Conservation (phyloP, 805 yeast species). For the Candida sakaeoensis region DNA sequence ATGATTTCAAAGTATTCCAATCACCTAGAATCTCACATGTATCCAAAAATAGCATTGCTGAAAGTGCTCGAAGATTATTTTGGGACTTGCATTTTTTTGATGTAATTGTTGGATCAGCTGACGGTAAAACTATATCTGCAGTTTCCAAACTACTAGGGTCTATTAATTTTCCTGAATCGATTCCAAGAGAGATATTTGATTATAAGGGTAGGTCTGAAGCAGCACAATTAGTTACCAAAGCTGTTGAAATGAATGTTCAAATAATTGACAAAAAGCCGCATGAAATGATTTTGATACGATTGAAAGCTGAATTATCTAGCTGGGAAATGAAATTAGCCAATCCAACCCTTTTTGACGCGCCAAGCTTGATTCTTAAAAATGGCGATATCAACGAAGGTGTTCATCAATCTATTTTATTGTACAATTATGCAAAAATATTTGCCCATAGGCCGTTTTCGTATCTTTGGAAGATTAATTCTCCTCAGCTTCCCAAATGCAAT, state of each 20-base stretch:
- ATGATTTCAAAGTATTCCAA: constrained; percentile 5
- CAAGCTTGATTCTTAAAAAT: constrained; percentile 35
- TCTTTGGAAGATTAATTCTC: constrained; percentile 39
- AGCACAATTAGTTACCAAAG: constrained; percentile 12
- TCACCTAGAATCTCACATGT: constrained; percentile 15
- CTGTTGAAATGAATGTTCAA: constrained; percentile 45
- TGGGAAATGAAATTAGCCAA: constrained; percentile 45
- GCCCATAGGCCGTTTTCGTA: constrained; percentile 53
- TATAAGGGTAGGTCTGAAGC: constrained; percentile 23
- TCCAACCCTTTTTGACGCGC: constrained; percentile 12
- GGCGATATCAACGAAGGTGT: constrained; percentile 53
- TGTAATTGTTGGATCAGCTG: constrained; percentile 52
- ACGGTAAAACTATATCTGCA: constrained; percentile 30
- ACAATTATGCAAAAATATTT: constrained; percentile 52
- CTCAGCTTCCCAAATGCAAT: constrained; percentile 14
- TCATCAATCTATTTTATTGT: constrained; percentile 46
- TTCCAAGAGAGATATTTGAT: constrained; percentile 38
- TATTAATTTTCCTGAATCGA: constrained; percentile 37
- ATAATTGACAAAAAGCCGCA: constrained; percentile 39
- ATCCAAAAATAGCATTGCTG: constrained; percentile 13
- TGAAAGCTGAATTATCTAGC: constrained; percentile 46
- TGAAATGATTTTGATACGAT: constrained; percentile 30
- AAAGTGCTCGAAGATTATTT: constrained; percentile 42
- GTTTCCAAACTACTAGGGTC: constrained; percentile 32
- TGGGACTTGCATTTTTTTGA: constrained; percentile 54